Percentiles rank a stretch among this genome's conserved stretches.
phyloP scores from a whole-genome alignment of 306 rosid species.

The Sindora glabra region DNA sequence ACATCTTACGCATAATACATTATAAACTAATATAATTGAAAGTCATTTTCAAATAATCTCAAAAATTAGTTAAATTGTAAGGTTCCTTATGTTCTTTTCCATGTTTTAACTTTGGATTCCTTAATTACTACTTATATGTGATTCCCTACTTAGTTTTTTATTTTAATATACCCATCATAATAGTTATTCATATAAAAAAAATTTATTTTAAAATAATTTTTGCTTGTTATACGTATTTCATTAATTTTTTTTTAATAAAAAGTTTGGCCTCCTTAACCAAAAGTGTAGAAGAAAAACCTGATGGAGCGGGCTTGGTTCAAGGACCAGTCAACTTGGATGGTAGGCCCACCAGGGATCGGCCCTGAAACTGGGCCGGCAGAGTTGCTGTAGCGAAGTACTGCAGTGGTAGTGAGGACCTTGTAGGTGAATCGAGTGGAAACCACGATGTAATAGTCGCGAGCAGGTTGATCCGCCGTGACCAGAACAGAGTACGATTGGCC shows the following conservation, averaged over 20 bases:
- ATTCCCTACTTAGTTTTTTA: too few relatives aligned
- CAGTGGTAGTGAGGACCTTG: constrained; percentile 61
- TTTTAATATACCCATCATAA: too few relatives aligned
- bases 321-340: constrained; percentile 57
- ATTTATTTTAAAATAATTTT: not conserved
- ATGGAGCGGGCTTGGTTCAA: constrained; percentile 85
- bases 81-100: too few relatives aligned
- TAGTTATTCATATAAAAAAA: too few relatives aligned
- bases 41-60: too few relatives aligned
- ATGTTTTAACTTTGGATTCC: too few relatives aligned
- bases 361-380: constrained; percentile 79
- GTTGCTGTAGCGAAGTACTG: constrained; percentile 67
- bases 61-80: too few relatives aligned
- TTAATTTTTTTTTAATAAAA: too few relatives aligned
- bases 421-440: constrained; percentile 67
- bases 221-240: too few relatives aligned
- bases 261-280: not conserved
- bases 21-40: too few relatives aligned
- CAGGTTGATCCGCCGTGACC: constrained; percentile 88
- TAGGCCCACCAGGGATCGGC: constrained; percentile 68
- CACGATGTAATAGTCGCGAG: constrained; percentile 74
- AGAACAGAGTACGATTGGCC: constrained; percentile 86
- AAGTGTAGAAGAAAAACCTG: constrained; percentile 41
- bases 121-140: too few relatives aligned
- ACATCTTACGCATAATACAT: too few relatives aligned